These are phyloP conservation scores for Xylaria sp. DNA, from an alignment of 2,329 filamentous ascomycete genomes.

Conservation along the genomic window DNA sequence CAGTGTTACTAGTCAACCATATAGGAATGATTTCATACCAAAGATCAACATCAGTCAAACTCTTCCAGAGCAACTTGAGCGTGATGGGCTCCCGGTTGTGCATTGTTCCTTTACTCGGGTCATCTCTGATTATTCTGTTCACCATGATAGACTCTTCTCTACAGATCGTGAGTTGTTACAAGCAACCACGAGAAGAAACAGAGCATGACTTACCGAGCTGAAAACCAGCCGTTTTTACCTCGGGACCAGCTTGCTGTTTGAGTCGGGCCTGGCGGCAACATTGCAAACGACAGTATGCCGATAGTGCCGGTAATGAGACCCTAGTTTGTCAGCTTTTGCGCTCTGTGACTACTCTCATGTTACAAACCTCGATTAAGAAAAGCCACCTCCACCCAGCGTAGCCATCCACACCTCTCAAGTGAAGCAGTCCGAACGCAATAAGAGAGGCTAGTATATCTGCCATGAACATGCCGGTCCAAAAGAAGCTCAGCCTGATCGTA, in stretches of 20 bases:
- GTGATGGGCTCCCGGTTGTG: slow-evolving; percentile 67
- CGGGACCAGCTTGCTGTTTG: slow-evolving; percentile 62
- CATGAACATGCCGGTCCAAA: slow-evolving; percentile 51
- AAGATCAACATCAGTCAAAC: slow-evolving; percentile 64
- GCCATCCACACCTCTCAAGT: slow-evolving; percentile 52
- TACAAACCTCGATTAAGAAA: slow-evolving; percentile 61
- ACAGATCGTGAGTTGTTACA: not conserved
- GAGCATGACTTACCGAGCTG: slow-evolving; percentile 52
- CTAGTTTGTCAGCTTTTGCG: slow-evolving; percentile 31
- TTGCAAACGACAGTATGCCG: slow-evolving; percentile 61
- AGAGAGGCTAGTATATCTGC: slow-evolving; percentile 51
- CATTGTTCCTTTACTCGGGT: slow-evolving; percentile 67
- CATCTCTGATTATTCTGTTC: slow-evolving; percentile 66
- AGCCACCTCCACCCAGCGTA: slow-evolving; percentile 58
- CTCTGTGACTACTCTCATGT: not conserved
- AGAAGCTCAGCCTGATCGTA: slow-evolving; percentile 53
- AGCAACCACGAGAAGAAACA: too few relatives aligned
- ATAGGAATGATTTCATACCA: slow-evolving; percentile 49
- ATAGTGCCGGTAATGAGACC: slow-evolving; percentile 50
- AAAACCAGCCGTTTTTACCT: slow-evolving; percentile 65
- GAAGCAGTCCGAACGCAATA: slow-evolving; percentile 52
- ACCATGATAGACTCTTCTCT: slow-evolving; percentile 66
- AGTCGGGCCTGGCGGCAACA: slow-evolving; percentile 60
- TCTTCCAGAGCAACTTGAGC: slow-evolving; percentile 57
- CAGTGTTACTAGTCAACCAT: not conserved